A percentile compares a stretch with the other conserved stretches of the same genome.
These are phyloP conservation scores for Rhodosporidiobolus sp. DNA, from an alignment of 768 basidiomycete species.

Conservation along the genomic window DNA sequence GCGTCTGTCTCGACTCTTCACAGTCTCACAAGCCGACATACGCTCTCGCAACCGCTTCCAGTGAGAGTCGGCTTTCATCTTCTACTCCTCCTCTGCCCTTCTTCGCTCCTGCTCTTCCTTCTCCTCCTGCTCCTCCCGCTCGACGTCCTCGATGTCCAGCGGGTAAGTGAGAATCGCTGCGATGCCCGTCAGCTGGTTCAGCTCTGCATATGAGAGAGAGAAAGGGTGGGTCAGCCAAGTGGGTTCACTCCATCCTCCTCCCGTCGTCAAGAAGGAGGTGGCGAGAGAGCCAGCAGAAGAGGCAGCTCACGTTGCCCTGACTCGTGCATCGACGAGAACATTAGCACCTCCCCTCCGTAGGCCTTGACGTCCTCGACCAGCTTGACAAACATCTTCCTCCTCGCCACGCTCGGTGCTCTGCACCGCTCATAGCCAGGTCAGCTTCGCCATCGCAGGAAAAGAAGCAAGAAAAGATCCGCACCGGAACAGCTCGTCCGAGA, in stretches of 20 bases:
- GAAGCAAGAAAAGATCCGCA: slow-evolving; percentile 46
- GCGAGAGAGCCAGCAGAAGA: not conserved
- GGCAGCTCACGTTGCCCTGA: slow-evolving; percentile 76
- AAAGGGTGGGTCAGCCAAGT: not conserved
- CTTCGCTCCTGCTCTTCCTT: slow-evolving; percentile 8
- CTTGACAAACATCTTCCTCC: slow-evolving; percentile 76
- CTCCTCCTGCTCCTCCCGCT: slow-evolving; percentile 81
- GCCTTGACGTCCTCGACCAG: slow-evolving; percentile 84
- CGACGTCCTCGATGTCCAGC: slow-evolving; percentile 89
- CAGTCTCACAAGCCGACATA: too few species aligned
- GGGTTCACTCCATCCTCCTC: too few species aligned
- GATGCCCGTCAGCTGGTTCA: slow-evolving; percentile 92
- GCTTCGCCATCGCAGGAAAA: rapidly evolving
- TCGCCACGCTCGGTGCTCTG: slow-evolving; percentile 74
- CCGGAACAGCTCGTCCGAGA: slow-evolving; percentile 94
- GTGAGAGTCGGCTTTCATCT: not conserved
- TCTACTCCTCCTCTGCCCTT: slow-evolving; percentile 1
- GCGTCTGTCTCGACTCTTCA: too few species aligned
- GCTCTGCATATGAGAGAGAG: slow-evolving; percentile 58
- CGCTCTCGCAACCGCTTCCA: too few species aligned
- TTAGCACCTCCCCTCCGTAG: slow-evolving; percentile 87
- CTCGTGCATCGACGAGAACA: slow-evolving; percentile 99
- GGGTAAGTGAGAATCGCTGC: slow-evolving; percentile 96
- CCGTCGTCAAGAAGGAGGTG: not conserved
- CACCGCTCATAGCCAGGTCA: not conserved